Base-by-base conservation (phyloP, 2,329 filamentous ascomycete genomes). In the Fusarium sp. region DNA sequence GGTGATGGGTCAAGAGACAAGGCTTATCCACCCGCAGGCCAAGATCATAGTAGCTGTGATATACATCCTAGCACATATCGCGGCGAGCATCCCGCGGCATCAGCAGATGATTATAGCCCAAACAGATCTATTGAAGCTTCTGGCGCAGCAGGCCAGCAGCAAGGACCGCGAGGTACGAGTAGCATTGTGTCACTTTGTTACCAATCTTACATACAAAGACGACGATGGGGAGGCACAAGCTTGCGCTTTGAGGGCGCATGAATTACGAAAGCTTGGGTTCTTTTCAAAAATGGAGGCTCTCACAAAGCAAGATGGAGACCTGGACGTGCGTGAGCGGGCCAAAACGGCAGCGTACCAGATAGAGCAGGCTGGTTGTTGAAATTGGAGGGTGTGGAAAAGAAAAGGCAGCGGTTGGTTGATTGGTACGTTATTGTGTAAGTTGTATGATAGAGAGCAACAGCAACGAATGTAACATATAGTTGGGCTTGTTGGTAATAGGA, bases 1-100 rank as follows among this genome's bases (percentile, higher is more conserved):
- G 48, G 51, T 65, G 17, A 49, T 67, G 19, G 75, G 77, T 8
- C 69, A 75, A 19, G 84, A 86, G 64, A 77, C 83, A 0, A 81
- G 83, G 46, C 79, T 89, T 27, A 76, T 89, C 11, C 83, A 87
- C 62, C 85, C 87, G 10, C 86, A 87, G 66, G 76, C 85, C 23
- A 91, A 93, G 78, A 91, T 97, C 65, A 85, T 97, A 51, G 86
- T 88, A 72, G 87, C 92, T 4, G 91, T 95, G 13, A 88, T 93
- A 27, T 96, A 90, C 76, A 90, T 97, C 57, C 84, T 98, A 48
- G 90, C 96, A 15, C 94, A 98, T 80, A 88, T 98, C 72, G 93
- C 94, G 19, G 95, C 94, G 11, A 93, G 93, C 67, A 83, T 90
- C 14, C 89, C 93, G 4, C 86, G 87, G 30, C 93, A 97, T 78